Base-by-base conservation (phyloP, 2,329 filamentous ascomycete species). In the Exophiala mesophila region DNA sequence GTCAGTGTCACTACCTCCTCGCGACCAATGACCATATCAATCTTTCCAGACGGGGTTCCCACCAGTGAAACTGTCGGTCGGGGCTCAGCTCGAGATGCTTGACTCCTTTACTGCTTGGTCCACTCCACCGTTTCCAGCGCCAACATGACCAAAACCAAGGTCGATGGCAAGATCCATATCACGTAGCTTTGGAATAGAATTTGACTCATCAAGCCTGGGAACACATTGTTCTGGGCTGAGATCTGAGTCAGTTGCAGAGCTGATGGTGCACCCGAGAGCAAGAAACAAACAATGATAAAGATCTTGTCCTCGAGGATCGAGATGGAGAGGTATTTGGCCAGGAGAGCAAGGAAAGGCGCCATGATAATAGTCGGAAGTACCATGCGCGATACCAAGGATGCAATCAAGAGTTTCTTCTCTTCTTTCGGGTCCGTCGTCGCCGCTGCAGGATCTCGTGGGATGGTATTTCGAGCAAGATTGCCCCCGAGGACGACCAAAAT, bases 221-320 rank as follows among this genome's bases (percentile, higher is more conserved):
- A 98, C 7, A 98, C 92, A 50, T 84, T 84, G 66, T 98, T 98
- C 68, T 97, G 85, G 73, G 97, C 92, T 68, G 92, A 98, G 48
- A 98, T 98, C 68, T 98, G 92, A 5, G 92, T 90, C 59, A 98
- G 71, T 67, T 98, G 92, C 52, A 98, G 73, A 18, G 92, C 92
- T 50, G 85, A 94, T 4, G 92, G 92, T 3, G 92, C 92, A 24
- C 92, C 92, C 0, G 88, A 90, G 54, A 98, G 83, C 52, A 98
- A 73, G 75, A 97, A 98, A 68, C 89, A 96, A 24, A 98, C 92
- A 55, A 98, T 87, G 55, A 98, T 82, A 64, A 98, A 98, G 57
- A 98, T 98, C 7, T 92, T 92, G 60, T 98, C 92, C 61, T 94
- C 92, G 23, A 98, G 72, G 56, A 98, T 97, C 70, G 86, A 94